Evolutionary conservation across 805 yeast species (phyloP).

Genomic region (Alloascoidea africana): DNA sequence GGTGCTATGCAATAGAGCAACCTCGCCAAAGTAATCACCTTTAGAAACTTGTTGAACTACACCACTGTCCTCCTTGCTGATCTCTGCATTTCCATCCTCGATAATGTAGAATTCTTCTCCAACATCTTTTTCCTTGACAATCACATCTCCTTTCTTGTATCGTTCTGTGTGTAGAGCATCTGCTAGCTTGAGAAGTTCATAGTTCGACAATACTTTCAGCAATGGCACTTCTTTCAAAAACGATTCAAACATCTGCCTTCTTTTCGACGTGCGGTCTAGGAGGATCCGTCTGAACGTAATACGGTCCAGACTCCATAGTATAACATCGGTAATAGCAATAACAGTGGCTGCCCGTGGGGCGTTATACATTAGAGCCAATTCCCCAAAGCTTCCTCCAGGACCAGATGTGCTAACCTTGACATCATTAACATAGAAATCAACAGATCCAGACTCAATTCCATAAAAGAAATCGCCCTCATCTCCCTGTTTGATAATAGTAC

Average conservation of each 20-base stretch:
- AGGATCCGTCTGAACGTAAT: constrained; percentile 84
- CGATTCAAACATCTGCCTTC: constrained; percentile 80
- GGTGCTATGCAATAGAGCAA: constrained; percentile 78
- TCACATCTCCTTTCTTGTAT: constrained; percentile 54
- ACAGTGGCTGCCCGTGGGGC: constrained; percentile 97
- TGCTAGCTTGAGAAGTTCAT: constrained; percentile 83
- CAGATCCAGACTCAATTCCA: constrained; percentile 71
- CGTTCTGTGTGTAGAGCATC: constrained; percentile 80
- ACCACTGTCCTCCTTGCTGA: constrained; percentile 45
- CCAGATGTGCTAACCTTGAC: constrained; percentile 59
- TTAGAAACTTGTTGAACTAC: constrained; percentile 42
- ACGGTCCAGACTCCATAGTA: constrained; percentile 88
- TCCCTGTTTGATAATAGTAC: constrained; percentile 73
- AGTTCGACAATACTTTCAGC: constrained; percentile 51
- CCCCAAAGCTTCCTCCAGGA: constrained; percentile 89
- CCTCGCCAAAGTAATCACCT: constrained; percentile 95
- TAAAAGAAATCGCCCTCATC: constrained; percentile 92
- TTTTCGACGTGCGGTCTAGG: constrained; percentile 78
- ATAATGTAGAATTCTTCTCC: constrained; percentile 66
- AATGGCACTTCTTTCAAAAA: constrained; percentile 81
- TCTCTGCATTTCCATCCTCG: constrained; percentile 74
- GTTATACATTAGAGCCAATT: constrained; percentile 92
- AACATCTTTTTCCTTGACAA: constrained; percentile 75
- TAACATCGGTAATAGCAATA: constrained; percentile 50
- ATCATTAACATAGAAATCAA: constrained; percentile 59